Evolutionary conservation across 495 filamentous ascomycete genomes (phyloP).

Genomic region (Aspergillus nanangensis): DNA sequence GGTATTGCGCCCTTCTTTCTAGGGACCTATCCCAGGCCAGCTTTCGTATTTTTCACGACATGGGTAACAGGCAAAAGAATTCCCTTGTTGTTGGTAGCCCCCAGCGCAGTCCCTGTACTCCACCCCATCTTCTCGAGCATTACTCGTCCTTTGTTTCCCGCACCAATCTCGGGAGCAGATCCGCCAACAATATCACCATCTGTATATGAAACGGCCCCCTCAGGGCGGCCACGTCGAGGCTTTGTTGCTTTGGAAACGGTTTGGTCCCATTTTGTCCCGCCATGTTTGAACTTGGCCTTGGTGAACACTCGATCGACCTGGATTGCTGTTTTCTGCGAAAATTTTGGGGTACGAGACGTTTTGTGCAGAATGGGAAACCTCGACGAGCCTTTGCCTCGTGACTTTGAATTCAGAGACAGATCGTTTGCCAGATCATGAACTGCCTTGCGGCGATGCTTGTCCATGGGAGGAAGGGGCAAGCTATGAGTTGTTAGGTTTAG

Average conservation of each 20-base stretch:
- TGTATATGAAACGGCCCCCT: conserved; percentile 54
- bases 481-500: no score
- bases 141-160: conserved; percentile 75
- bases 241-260: conserved; percentile 18
- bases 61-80: conserved; percentile 83
- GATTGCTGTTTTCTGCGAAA: conserved; percentile 41
- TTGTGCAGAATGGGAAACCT: conserved; percentile 77
- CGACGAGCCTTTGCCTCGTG: conserved; percentile 64
- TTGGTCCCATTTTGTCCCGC: conserved; percentile 26
- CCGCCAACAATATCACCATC: conserved; percentile 91
- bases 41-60: conserved; percentile 78
- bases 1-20: no score
- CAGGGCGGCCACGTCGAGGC: conserved; percentile 32
- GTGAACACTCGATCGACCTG: conserved; percentile 32
- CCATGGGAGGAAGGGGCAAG: conserved; percentile 78
- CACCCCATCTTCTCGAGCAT: conserved; percentile 99
- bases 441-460: conserved; percentile 65
- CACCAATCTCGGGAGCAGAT: conserved; percentile 76
- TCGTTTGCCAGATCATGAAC: conserved; percentile 70
- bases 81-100: conserved; percentile 77
- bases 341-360: conserved; percentile 55
- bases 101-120: conserved; percentile 83
- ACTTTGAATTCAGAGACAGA: conserved; percentile 78
- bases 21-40: conserved; percentile 73
- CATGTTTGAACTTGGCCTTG: conserved; percentile 28